phyloP scores from a whole-genome alignment of 169 alveolate genomes.

The Nephromyces sp. region DNA sequence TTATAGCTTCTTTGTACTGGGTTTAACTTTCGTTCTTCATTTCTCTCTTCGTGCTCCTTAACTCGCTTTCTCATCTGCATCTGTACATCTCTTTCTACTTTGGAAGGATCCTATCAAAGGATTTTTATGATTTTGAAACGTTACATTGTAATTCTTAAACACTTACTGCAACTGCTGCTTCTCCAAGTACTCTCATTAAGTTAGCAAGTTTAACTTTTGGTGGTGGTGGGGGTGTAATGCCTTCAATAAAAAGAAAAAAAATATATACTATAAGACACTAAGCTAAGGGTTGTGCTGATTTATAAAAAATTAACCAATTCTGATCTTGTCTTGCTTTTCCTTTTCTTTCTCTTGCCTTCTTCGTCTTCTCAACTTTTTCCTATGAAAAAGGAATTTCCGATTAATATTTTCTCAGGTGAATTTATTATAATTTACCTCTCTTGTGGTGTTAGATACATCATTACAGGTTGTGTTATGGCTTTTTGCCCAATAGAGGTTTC shows the following conservation, averaged over 20 bases:
- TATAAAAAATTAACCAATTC: conserved; percentile 55
- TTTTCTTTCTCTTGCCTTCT: conserved; percentile 68
- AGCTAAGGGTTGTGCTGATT: too few relatives aligned
- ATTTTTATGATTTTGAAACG: background rate
- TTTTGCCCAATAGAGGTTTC: too few relatives aligned
- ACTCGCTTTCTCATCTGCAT: conserved; percentile 73
- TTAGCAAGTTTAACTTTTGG: conserved; percentile 76
- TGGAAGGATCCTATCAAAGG: conserved; percentile 61
- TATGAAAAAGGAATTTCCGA: too few relatives aligned
- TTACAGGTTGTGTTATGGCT: too few relatives aligned
- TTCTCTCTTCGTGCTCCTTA: conserved; percentile 59
- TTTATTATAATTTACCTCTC: too few relatives aligned
- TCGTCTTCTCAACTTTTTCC: conserved; percentile 63
- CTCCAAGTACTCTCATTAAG: conserved; percentile 63
- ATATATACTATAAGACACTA: background rate
- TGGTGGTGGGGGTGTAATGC: conserved; percentile 73
- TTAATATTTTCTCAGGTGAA: too few relatives aligned
- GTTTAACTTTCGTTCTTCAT: conserved; percentile 58
- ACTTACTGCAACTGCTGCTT: conserved; percentile 54
- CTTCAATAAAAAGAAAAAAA: background rate
- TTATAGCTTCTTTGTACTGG: conserved; percentile 62
- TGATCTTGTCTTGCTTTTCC: conserved; percentile 71
- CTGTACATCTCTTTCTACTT: conserved; percentile 63
- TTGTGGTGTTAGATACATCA: too few relatives aligned
- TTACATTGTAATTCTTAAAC: background rate